A percentile compares a stretch with the other conserved stretches of the same genome.
phyloP scores from a whole-genome alignment of 192 early-diverging fungal species.

The Entomortierella beljakovae region DNA sequence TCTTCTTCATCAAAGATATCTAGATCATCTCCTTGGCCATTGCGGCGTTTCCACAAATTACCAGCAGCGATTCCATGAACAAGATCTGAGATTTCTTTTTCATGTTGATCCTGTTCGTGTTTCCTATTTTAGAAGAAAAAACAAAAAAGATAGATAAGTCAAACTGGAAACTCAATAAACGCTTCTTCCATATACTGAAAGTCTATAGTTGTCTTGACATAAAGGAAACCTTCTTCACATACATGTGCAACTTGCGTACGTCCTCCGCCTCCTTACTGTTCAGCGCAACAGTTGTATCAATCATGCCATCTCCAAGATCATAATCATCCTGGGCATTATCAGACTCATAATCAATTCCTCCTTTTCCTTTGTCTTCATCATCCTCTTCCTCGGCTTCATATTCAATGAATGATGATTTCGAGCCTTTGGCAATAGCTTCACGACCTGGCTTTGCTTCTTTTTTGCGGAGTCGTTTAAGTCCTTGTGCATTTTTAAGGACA shows the following conservation, averaged over 20 bases:
- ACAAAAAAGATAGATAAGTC: too few species aligned
- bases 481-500: conserved; percentile 3
- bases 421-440: conserved; percentile 6
- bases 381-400: conserved; percentile 57
- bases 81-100: conserved; percentile 43
- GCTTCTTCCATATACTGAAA: too few species aligned
- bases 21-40: conserved; percentile 43
- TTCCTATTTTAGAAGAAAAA: too few species aligned
- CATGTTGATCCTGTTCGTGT: conserved; percentile 40
- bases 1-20: conserved; percentile 48
- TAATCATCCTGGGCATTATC: conserved; percentile 50
- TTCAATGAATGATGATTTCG: conserved; percentile 49
- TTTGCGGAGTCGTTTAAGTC: conserved; percentile 15
- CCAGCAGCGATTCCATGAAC: conserved; percentile 50
- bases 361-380: conserved; percentile 52
- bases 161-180: too few species aligned
- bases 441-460: conserved; percentile 22
- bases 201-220: too few species aligned
- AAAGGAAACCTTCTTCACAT: conserved; percentile 4
- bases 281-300: conserved; percentile 15
- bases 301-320: conserved; percentile 44
- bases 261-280: conserved; percentile 29
- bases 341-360: conserved; percentile 50
- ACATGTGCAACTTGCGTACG: conserved; percentile 46
- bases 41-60: conserved; percentile 47